Percentiles rank a stretch among this genome's conserved stretches.
Evolutionary conservation across 208 protist species (phyloP).

Genomic region (Crithidia brevicula): DNA sequence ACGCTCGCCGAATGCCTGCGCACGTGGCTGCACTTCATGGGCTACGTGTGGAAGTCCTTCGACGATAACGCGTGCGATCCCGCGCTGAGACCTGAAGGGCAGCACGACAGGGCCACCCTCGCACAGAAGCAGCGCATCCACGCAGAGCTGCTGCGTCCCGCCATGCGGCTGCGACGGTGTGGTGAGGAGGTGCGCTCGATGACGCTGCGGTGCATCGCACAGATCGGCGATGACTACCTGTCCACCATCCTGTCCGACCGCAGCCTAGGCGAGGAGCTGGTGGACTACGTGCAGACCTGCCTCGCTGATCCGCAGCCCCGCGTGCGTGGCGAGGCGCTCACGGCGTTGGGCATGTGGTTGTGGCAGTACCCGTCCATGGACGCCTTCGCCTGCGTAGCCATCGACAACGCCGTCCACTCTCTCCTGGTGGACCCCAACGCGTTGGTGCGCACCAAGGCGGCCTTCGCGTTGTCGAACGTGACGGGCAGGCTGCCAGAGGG

Average conservation of each 20-base stretch:
- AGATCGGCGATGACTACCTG: slow-evolving; percentile 72
- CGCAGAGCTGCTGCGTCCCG: slow-evolving; percentile 47
- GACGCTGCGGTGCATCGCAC: slow-evolving; percentile 75
- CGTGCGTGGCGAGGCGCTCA: slow-evolving; percentile 76
- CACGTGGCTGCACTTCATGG: slow-evolving; percentile 85
- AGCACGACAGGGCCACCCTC: slow-evolving; percentile 48
- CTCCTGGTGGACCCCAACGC: slow-evolving; percentile 49
- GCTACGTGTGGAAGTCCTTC: slow-evolving; percentile 83
- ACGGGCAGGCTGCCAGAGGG: slow-evolving; percentile 44
- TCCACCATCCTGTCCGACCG: slow-evolving; percentile 16
- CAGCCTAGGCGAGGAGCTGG: slow-evolving; percentile 33
- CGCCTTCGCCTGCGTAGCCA: slow-evolving; percentile 33
- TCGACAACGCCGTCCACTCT: slow-evolving; percentile 50
- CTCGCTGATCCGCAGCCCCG: slow-evolving; percentile 38
- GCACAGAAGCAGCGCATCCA: slow-evolving; percentile 54
- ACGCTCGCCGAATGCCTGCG: slow-evolving; percentile 72
- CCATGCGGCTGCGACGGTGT: slow-evolving; percentile 33
- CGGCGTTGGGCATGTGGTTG: slow-evolving; percentile 76
- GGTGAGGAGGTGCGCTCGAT: slow-evolving; percentile 44
- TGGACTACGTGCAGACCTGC: slow-evolving; percentile 43
- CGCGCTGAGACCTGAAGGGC: slow-evolving; percentile 33
- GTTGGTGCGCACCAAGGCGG: slow-evolving; percentile 69
- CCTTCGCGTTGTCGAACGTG: slow-evolving; percentile 80
- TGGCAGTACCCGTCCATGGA: slow-evolving; percentile 78
- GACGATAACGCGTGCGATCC: slow-evolving; percentile 79